Evolutionary conservation across 768 basidiomycete genomes (phyloP).

Genomic region (Inosperma sp.): DNA sequence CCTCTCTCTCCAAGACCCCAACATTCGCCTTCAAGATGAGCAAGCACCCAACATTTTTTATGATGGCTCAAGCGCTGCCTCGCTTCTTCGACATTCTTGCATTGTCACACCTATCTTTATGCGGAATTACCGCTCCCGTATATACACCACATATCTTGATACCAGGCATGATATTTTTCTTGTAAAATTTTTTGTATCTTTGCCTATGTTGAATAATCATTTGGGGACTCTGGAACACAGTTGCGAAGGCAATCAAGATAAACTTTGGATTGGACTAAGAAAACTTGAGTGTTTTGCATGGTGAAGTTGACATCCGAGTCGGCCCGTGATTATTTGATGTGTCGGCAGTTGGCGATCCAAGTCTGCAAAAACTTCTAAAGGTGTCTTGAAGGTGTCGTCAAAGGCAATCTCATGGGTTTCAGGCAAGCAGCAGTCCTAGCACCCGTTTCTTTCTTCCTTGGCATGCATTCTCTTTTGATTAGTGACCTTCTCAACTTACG

Average conservation of each 20-base stretch:
- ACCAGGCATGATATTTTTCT: conserved; percentile 23
- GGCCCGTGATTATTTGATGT: conserved; percentile 3
- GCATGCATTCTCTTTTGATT: conserved; percentile 31
- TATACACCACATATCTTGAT: conserved; percentile 40
- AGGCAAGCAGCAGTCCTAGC: conserved; percentile 83
- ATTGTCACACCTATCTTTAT: conserved; percentile 9
- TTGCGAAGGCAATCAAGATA: no score
- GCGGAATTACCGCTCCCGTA: conserved; percentile 13
- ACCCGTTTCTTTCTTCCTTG: conserved; percentile 86
- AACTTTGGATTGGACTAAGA: no score
- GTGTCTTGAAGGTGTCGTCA: not conserved
- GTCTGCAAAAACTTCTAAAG: no score
- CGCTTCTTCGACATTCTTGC: conserved; percentile 5
- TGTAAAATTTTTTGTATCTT: conserved; percentile 11
- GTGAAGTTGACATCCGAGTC: not conserved
- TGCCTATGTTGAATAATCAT: not conserved
- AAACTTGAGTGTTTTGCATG: not conserved
- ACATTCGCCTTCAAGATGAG: conserved; percentile 36
- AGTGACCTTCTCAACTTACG: conserved; percentile 5
- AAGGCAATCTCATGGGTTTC: conserved; percentile 65
- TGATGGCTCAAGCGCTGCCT: conserved; percentile 8
- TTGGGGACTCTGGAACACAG: no score
- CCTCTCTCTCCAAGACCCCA: conserved; percentile 50
- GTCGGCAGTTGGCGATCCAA: not conserved
- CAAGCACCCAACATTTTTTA: conserved; percentile 21